Evolutionary conservation across 192 early-diverging fungal genomes (phyloP), one percentile per base, ranked within the genome.

Genomic region (Phlyctochytrium arcticum): DNA sequence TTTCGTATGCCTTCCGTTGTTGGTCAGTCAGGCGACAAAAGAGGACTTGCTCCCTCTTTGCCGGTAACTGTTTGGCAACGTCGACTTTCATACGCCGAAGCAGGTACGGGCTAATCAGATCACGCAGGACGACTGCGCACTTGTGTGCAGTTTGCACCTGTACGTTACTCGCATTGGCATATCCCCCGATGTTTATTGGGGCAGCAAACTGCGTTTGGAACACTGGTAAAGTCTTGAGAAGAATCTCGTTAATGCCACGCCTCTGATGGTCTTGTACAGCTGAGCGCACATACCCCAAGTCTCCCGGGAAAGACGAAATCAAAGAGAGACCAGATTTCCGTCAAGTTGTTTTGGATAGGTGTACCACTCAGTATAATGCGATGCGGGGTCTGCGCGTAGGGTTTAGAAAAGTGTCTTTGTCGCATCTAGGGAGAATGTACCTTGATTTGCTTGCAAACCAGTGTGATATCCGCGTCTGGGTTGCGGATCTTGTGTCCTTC

Each of bases 401-500:
- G 35, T 47, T 58, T 48, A 67, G 36, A 35, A 30, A 15, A 53
- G 50, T 12, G 24, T 53, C 12, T 23, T 12, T 26, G 36, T 42
- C 26, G 24, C 6, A 36, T 21, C 9, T 51, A 64, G 35, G 12
- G 17, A 27, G 57, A 46, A 24, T 4, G 83, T 39, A 77, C 73
- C 62, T 65, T 70, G 1, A 80, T 24, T 32, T 65, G 44, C 54
- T 80, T 83, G 70, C 76, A 78, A 2, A 68, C 62, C 34, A 79
- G 27, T 9, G 79, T 96, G 5, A 91, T 86, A 23, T 90, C 92
- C 0, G 96, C 86, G 65, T 98, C 94, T 0, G 94, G 94, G 60
- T 98, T 98, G 35, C 93, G 80, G 34, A 98, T 95, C 74, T 93
- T 93, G 73, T 98, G 96, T 3, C 96, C 96, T 74, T 98, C 96